Conservation (phyloP, 2,329 filamentous ascomycete genomes). For the Epichloe glyceriae region DNA sequence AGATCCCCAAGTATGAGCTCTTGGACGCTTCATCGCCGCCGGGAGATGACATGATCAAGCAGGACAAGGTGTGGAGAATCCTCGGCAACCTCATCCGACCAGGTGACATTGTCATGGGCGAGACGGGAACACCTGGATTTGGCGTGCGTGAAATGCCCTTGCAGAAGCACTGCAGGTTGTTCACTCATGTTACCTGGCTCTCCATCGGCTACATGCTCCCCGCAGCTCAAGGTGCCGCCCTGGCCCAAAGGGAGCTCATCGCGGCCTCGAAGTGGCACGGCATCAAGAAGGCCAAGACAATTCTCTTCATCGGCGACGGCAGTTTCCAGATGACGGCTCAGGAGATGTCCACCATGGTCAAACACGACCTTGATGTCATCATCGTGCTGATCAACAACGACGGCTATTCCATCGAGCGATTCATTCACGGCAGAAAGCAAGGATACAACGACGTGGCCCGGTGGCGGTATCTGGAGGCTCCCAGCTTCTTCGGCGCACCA, state of each 20-base stretch:
- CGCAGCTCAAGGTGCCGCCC: constrained; percentile 39
- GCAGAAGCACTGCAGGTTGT: constrained; percentile 31
- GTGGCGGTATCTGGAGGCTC: constrained; percentile 38
- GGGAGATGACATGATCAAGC: constrained; percentile 9
- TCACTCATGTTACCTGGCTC: constrained; percentile 42
- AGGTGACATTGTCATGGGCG: constrained; percentile 42
- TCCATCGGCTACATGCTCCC: constrained; percentile 50
- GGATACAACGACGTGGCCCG: constrained; percentile 41
- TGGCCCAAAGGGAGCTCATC: constrained; percentile 37
- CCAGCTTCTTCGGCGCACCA: constrained; percentile 32
- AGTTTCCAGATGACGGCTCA: constrained; percentile 55
- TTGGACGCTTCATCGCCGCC: constrained; percentile 4
- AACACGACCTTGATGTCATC: constrained; percentile 33
- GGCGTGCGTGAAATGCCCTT: constrained; percentile 39
- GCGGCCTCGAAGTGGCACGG: constrained; percentile 8
- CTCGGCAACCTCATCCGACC: constrained; percentile 32
- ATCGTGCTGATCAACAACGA: constrained; percentile 45
- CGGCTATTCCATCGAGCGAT: constrained; percentile 46
- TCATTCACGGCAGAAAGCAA: constrained; percentile 40
- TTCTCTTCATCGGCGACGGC: constrained; percentile 50
- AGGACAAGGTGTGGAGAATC: constrained; percentile 34
- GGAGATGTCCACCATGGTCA: constrained; percentile 51
- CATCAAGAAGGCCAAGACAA: constrained; percentile 23
- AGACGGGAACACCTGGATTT: constrained; percentile 44
- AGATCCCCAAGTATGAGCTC: constrained; percentile 15